phyloP scores from a whole-genome alignment of 306 rosid genomes.

The Acacia acuminata region DNA sequence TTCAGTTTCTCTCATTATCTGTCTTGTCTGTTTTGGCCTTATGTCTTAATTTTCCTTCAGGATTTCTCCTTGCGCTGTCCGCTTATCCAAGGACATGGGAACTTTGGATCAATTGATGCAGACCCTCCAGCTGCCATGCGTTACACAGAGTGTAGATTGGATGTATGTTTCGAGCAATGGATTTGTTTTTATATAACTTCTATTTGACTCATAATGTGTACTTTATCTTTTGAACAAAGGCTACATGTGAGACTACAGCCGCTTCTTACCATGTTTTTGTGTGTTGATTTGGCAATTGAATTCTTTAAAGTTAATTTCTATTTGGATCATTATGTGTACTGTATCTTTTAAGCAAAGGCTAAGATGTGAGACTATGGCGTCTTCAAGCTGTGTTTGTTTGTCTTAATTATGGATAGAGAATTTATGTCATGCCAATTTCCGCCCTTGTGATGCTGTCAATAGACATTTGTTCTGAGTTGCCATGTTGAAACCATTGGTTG shows the following conservation, averaged over 20 bases:
- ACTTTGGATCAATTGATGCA: conserved; percentile 95
- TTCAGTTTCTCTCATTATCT: background rate
- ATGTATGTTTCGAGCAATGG: conserved; percentile 51
- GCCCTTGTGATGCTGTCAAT: background rate
- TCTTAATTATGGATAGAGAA: conserved; percentile 3
- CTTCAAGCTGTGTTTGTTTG: conserved; percentile 7
- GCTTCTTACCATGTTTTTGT: conserved; percentile 8
- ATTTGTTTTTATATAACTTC: conserved; percentile 10
- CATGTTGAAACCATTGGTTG: background rate
- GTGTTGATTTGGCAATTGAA: background rate
- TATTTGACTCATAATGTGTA: conserved; percentile 12
- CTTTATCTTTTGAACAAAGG: conserved; percentile 23
- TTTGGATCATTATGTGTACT: conserved; percentile 12
- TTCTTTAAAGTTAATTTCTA: conserved; percentile 20
- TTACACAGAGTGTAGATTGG: conserved; percentile 95
- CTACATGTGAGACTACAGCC: background rate
- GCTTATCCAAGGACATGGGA: conserved; percentile 94
- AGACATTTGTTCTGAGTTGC: background rate
- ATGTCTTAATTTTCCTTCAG: conserved; percentile 45
- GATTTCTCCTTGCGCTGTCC: conserved; percentile 88
- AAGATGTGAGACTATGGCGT: background rate
- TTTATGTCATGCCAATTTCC: conserved; percentile 1
- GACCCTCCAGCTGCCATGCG: conserved; percentile 99
- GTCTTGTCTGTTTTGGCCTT: background rate
- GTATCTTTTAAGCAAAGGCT: conserved; percentile 17